Percentiles rank a stretch among this genome's conserved stretches.
These are phyloP conservation scores for Colletotrichum noveboracense DNA, from an alignment of 2,329 filamentous ascomycete genomes.

Conservation along the genomic window DNA sequence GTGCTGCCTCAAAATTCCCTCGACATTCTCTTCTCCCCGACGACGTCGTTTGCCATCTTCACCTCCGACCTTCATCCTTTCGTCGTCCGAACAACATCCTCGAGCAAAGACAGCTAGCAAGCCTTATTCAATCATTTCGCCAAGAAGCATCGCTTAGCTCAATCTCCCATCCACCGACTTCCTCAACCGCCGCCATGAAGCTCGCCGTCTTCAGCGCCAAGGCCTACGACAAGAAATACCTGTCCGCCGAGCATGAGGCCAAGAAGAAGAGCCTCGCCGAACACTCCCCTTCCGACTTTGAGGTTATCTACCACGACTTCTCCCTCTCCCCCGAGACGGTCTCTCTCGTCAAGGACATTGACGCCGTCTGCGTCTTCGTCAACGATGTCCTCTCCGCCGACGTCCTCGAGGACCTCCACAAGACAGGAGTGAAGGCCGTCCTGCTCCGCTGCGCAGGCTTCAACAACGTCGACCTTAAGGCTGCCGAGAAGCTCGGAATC, in stretches of 20 bases:
- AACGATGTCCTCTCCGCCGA: constrained; percentile 62
- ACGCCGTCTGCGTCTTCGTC: constrained; percentile 72
- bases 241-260: constrained; percentile 42
- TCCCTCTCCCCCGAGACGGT: constrained; percentile 61
- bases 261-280: constrained; percentile 5
- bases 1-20: not conserved
- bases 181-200: constrained; percentile 46
- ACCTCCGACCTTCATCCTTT: not conserved
- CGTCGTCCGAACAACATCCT: not conserved
- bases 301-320: constrained; percentile 64
- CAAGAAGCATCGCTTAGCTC: not conserved
- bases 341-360: constrained; percentile 48
- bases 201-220: constrained; percentile 70
- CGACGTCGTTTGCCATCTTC: not conserved
- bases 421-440: constrained; percentile 59
- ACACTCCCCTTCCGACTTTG: constrained; percentile 42
- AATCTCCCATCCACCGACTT: not conserved
- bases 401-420: constrained; percentile 56
- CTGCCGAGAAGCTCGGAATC: constrained; percentile 59
- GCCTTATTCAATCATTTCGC: not conserved
- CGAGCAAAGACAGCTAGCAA: not conserved
- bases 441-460: constrained; percentile 72
- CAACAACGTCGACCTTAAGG: constrained; percentile 68
- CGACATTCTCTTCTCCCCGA: not conserved
- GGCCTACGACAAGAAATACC: constrained; percentile 64